Evolutionary conservation across 495 filamentous ascomycete species (phyloP).

Genomic region (Aspergillus panamensis): DNA sequence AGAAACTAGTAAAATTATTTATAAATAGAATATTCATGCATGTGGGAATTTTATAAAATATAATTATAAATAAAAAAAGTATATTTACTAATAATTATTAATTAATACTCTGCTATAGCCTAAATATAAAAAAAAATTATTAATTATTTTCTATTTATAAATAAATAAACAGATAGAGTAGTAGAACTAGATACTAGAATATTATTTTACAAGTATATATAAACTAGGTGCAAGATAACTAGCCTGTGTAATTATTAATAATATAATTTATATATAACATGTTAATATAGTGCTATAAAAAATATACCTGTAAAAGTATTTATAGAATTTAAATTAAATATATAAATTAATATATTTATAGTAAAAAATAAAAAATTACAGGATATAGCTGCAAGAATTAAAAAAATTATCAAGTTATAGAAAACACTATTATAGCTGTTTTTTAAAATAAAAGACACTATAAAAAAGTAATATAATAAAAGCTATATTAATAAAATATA

Average conservation of each 20-base stretch:
- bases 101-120: neutral
- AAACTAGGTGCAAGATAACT: neutral
- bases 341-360: too few relatives aligned
- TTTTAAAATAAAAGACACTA: too few relatives aligned
- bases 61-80: too few relatives aligned
- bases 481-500: too few relatives aligned
- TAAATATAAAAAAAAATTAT: neutral
- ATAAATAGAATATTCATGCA: neutral
- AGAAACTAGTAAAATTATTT: neutral
- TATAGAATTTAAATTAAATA: too few relatives aligned
- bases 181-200: neutral
- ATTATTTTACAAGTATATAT: neutral
- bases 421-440: too few relatives aligned
- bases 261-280: too few relatives aligned
- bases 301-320: too few relatives aligned
- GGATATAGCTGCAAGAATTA: neutral
- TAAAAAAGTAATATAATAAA: too few relatives aligned
- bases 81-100: slow-evolving; percentile 1
- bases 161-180: neutral
- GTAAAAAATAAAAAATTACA: too few relatives aligned
- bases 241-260: too few relatives aligned
- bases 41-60: neutral
- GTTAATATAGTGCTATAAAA: neutral
- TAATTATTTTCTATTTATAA: too few relatives aligned
- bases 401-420: neutral